A percentile compares a stretch with the other conserved stretches of the same genome.
phyloP scores from a whole-genome alignment of 1,139 yeast species.

The Pichia sp. region DNA sequence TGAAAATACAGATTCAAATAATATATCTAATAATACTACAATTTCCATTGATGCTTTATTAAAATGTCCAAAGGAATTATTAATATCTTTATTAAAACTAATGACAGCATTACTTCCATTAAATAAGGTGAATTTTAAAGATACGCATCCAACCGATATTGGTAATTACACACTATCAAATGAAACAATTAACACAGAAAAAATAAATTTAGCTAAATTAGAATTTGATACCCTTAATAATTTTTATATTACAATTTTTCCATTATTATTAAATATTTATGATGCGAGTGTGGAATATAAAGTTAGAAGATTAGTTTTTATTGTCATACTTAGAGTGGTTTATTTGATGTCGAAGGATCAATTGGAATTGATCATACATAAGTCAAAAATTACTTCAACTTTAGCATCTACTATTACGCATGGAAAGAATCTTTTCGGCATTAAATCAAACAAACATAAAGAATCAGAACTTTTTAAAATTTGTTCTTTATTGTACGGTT shows the following conservation, averaged over 20 bases:
- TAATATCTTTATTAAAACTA: slow-evolving; percentile 50
- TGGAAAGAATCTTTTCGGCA: slow-evolving; percentile 33
- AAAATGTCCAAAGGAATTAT: slow-evolving; percentile 65
- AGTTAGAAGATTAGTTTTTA: slow-evolving; percentile 54
- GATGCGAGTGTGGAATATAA: slow-evolving; percentile 70
- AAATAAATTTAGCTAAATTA: slow-evolving; percentile 16
- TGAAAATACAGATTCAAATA: slow-evolving; percentile 20
- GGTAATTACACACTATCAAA: slow-evolving; percentile 24
- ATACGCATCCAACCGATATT: slow-evolving; percentile 6
- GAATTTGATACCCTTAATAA: slow-evolving; percentile 19
- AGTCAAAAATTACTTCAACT: slow-evolving; percentile 38
- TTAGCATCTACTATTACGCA: slow-evolving; percentile 72
- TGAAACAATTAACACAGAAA: slow-evolving; percentile 16
- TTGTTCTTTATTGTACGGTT: slow-evolving; percentile 44
- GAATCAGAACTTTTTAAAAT: slow-evolving; percentile 26
- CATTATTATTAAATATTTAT: slow-evolving; percentile 62
- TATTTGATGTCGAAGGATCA: slow-evolving; percentile 27
- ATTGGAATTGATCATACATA: slow-evolving; percentile 21
- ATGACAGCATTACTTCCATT: slow-evolving; percentile 54
- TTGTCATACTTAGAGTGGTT: slow-evolving; percentile 52
- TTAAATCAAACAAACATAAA: slow-evolving; percentile 7
- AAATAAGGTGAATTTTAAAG: slow-evolving; percentile 17
- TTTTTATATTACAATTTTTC: slow-evolving; percentile 50
- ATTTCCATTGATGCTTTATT: slow-evolving; percentile 63
- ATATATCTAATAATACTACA: slow-evolving; percentile 3